Conservation (phyloP, 208 protist species). For the Herpetomonas samuelpessoai region DNA sequence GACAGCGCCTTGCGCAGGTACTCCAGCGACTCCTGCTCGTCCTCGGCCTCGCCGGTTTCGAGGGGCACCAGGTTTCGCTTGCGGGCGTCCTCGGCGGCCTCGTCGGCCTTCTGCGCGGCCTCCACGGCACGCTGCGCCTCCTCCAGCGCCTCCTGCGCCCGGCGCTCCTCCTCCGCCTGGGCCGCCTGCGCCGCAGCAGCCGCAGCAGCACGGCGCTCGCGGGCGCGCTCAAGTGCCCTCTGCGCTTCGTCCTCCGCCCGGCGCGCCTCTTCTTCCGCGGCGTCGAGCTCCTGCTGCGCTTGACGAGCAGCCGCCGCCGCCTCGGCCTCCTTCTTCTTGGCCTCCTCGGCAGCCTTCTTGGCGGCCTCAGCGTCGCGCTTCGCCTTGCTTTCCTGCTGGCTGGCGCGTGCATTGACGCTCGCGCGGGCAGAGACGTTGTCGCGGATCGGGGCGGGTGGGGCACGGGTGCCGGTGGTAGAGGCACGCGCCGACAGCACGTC, state of each 20-base stretch:
- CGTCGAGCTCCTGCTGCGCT: conserved; percentile 12
- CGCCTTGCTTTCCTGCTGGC: neutral
- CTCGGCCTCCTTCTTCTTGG: conserved; percentile 7
- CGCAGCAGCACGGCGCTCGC: conserved; percentile 16
- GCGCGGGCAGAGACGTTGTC: conserved; percentile 4
- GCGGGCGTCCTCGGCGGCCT: conserved; percentile 26
- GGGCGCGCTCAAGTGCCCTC: conserved; percentile 14
- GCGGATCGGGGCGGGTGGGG: conserved; percentile 8
- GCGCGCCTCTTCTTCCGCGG: conserved; percentile 20
- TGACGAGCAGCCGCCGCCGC: conserved; percentile 9
- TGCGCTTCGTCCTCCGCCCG: conserved; percentile 22
- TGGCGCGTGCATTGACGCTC: neutral
- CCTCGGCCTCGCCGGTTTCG: conserved; percentile 27
- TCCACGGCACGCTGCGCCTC: conserved; percentile 21
- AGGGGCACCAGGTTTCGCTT: conserved; percentile 18
- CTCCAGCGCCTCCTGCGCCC: conserved; percentile 17
- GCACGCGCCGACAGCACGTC: neutral
- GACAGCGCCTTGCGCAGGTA: conserved; percentile 54
- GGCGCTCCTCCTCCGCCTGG: conserved; percentile 16
- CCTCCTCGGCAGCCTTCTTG: conserved; percentile 10
- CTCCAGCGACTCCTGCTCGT: conserved; percentile 38
- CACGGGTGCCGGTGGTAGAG: neutral
- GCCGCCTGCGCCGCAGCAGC: conserved; percentile 11
- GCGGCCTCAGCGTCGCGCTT: conserved; percentile 17
- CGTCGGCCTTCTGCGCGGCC: conserved; percentile 14